Evolutionary conservation across 2,329 filamentous ascomycete genomes (phyloP).

Genomic region (Aspergillus tanneri): DNA sequence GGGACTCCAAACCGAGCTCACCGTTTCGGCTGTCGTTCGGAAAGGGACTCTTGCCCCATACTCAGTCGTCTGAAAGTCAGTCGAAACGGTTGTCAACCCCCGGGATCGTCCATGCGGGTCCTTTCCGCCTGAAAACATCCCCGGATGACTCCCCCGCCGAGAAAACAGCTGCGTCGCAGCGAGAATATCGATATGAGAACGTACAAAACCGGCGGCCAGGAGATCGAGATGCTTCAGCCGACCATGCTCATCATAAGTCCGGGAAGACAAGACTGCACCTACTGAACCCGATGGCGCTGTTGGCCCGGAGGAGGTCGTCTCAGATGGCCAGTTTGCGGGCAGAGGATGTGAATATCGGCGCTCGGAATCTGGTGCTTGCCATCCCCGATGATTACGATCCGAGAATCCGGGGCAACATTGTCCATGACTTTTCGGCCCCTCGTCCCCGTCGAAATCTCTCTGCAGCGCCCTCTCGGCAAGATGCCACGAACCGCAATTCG

Average conservation of each 20-base stretch:
- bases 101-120: slow-evolving; percentile 22
- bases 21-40: slow-evolving; percentile 39
- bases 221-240: slow-evolving; percentile 30
- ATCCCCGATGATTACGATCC: slow-evolving; percentile 63
- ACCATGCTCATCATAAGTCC: slow-evolving; percentile 32
- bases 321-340: slow-evolving; percentile 49
- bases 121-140: slow-evolving; percentile 31
- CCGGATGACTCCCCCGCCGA: slow-evolving; percentile 28
- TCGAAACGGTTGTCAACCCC: slow-evolving; percentile 30
- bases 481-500: slow-evolving; percentile 11
- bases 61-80: slow-evolving; percentile 24
- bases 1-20: slow-evolving; percentile 34
- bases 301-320: slow-evolving; percentile 57
- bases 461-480: slow-evolving; percentile 18
- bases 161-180: slow-evolving; percentile 22
- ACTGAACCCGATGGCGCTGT: slow-evolving; percentile 61
- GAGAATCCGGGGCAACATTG: slow-evolving; percentile 60
- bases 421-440: slow-evolving; percentile 66
- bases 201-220: slow-evolving; percentile 22
- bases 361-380: slow-evolving; percentile 50
- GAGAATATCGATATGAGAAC: slow-evolving; percentile 29
- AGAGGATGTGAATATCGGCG: slow-evolving; percentile 53
- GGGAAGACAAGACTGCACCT: slow-evolving; percentile 56
- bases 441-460: slow-evolving; percentile 46
- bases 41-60: slow-evolving; percentile 28